Conservation (phyloP, 495 filamentous ascomycete species). For the Hypoxylon lienhwacheense region DNA sequence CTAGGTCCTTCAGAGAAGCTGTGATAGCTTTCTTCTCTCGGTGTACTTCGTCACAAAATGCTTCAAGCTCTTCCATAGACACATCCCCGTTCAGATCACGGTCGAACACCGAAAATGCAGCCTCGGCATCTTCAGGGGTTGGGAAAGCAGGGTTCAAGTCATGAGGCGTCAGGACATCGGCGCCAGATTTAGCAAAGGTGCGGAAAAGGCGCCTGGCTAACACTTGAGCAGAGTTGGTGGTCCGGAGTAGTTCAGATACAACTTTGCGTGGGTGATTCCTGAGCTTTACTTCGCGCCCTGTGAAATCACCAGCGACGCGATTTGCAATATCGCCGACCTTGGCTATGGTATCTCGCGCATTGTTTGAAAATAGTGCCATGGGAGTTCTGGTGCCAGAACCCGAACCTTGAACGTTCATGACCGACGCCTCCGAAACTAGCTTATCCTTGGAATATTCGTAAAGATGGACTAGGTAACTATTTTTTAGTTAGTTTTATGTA, state of each 20-base stretch:
- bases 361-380: constrained; percentile 65
- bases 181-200: constrained; percentile 74
- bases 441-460: constrained; percentile 78
- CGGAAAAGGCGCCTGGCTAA: constrained; percentile 90
- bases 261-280: constrained; percentile 87
- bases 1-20: constrained; percentile 89
- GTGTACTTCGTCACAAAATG: constrained; percentile 92
- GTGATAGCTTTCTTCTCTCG: constrained; percentile 94
- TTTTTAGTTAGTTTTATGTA: constrained; percentile 19
- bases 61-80: constrained; percentile 91
- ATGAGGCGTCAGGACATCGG: constrained; percentile 72
- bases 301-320: constrained; percentile 93
- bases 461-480: constrained; percentile 69
- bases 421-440: constrained; percentile 70
- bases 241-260: constrained; percentile 71
- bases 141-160: constrained; percentile 81
- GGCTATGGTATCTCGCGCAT: constrained; percentile 70
- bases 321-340: constrained; percentile 87
- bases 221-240: constrained; percentile 76
- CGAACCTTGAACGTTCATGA: constrained; percentile 44
- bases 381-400: constrained; percentile 71
- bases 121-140: constrained; percentile 85
- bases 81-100: constrained; percentile 97
- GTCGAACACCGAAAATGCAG: constrained; percentile 91
- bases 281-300: constrained; percentile 70